These are phyloP conservation scores for Paramecium tetraurelia DNA, from an alignment of 73 alveolate genomes.

Conservation along the genomic window DNA sequence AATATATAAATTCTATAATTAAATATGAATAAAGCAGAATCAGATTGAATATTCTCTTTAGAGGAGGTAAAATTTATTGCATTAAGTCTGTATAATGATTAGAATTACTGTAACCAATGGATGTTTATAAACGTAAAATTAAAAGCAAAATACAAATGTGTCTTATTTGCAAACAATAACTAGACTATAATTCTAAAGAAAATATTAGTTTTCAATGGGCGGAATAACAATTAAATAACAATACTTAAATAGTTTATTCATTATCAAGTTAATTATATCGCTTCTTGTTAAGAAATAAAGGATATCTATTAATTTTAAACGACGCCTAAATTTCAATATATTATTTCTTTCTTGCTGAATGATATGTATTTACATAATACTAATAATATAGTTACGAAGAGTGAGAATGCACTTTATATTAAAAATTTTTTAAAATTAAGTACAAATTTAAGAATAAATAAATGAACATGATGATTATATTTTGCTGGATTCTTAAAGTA, in stretches of 20 bases:
- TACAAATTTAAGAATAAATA: too few relatives aligned
- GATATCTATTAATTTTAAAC: not conserved
- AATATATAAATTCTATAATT: not conserved
- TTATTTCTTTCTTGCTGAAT: constrained; percentile 19
- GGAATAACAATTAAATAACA: constrained; percentile 2
- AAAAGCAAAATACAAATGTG: not conserved
- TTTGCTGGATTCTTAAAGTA: too few relatives aligned
- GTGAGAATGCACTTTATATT: too few relatives aligned
- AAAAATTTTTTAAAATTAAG: too few relatives aligned
- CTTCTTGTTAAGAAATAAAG: not conserved
- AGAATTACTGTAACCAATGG: constrained; percentile 35
- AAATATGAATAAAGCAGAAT: not conserved
- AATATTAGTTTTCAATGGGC: not conserved
- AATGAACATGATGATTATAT: too few relatives aligned
- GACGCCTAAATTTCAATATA: too few relatives aligned
- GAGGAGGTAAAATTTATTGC: not conserved
- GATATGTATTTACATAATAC: not conserved
- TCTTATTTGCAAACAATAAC: constrained; percentile 38
- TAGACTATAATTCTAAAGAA: not conserved
- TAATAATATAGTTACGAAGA: too few relatives aligned
- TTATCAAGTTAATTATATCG: not conserved
- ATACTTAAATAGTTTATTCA: not conserved
- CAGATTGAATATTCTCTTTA: constrained; percentile 40
- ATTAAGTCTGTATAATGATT: constrained; percentile 52
- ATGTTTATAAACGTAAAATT: constrained; percentile 20